phyloP scores from a whole-genome alignment of 345 rosid species.

The Erucastrum elatum region DNA sequence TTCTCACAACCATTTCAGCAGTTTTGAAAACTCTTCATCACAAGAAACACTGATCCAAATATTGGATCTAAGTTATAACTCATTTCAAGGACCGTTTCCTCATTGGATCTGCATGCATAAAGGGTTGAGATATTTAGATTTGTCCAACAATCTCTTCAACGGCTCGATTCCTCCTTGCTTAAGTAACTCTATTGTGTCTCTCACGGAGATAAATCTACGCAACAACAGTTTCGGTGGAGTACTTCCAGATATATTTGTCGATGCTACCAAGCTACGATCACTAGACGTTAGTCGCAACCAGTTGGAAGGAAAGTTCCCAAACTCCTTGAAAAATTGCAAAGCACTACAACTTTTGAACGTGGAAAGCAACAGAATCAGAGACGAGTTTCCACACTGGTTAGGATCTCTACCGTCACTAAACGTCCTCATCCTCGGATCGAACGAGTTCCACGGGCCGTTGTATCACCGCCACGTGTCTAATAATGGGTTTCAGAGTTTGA shows the following conservation, averaged over 20 bases:
- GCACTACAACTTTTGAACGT: neutral
- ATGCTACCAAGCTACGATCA: neutral
- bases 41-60: neutral
- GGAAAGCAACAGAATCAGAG: neutral
- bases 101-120: neutral
- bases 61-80: neutral
- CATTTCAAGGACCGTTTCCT: neutral
- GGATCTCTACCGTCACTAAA: neutral
- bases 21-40: neutral
- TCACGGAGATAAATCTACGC: neutral
- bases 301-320: slow-evolving; percentile 28
- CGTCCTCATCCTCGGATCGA: neutral
- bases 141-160: slow-evolving; percentile 43
- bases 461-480: neutral
- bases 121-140: slow-evolving; percentile 36
- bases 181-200: neutral
- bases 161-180: slow-evolving; percentile 13
- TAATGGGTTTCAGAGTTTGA: neutral
- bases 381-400: neutral
- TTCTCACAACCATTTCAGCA: slow-evolving; percentile 11
- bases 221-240: slow-evolving; percentile 1
- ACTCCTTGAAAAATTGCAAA: neutral
- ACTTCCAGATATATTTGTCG: slow-evolving; percentile 21
- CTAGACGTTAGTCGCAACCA: slow-evolving; percentile 16
- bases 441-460: neutral